Base-by-base conservation (phyloP, 169 alveolate species). In the Eimeria tenella region DNA sequence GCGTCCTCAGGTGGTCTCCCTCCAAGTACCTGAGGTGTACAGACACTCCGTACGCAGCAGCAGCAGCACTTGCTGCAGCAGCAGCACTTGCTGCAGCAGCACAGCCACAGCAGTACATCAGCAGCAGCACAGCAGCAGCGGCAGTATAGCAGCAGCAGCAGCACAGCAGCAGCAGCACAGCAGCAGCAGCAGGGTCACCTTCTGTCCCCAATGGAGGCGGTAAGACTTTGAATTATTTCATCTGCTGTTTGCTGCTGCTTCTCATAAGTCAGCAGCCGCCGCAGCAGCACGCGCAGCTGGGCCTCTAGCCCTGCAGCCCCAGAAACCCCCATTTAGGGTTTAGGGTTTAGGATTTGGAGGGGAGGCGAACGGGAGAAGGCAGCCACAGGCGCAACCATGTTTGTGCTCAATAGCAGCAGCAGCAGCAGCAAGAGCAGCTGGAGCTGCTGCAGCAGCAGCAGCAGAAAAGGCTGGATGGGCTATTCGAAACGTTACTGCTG, bases 281-380 rank as follows among this genome's bases (percentile, higher is more conserved):
- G 74, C 74, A 63, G 74, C 74, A 63, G 74, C 74, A 6, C 42
- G 25, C 74, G 74, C 74, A 63, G 74, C 74, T 13, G 74, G 42
- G 9, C 25, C 74, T 63, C 31, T 17, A 5, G 21, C 74, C 74
- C 74, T 15, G 21, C 17, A 63, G 42, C 74, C 74, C 21, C 31
- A 63, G 74, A n/a, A n/a, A 10, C 74, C 74, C 74, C 1, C 74
- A 63, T 63, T 25, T 19, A 63, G 74, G 9, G 23, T 63, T 63
- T 63, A 63, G 74, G 74, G 74, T 63, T 63, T 63, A 63, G 74
- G 74, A 31, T 63, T 63, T 63, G 21, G 74, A 25, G 74, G 17
- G 4, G 17, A 63, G 74, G 74, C 42, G 42, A 0, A 2, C 42
- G 42, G 42, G 42, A 31, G 42, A 31, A 31, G 42, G 42, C 42